Conservation (phyloP, 2,329 filamentous ascomycete species). For the Cercospora sesami region DNA sequence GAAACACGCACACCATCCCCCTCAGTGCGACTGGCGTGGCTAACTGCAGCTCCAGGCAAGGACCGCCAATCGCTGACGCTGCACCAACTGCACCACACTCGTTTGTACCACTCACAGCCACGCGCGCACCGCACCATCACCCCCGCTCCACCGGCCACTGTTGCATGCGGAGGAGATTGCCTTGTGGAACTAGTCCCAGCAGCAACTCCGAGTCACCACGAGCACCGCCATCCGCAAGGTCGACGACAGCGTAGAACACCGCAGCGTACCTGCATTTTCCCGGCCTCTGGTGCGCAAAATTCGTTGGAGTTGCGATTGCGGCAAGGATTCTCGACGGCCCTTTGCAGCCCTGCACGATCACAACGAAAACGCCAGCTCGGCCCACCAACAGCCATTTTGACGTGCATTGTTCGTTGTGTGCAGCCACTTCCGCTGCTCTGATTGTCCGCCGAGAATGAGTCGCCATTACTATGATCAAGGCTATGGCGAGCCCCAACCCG, state of each 20-base stretch:
- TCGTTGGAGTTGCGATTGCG: neutral
- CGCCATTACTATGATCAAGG: constrained; percentile 22
- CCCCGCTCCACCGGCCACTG: constrained; percentile 2
- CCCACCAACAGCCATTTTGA: constrained; percentile 1
- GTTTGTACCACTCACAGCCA: constrained; percentile 16
- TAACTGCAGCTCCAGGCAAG: constrained; percentile 15
- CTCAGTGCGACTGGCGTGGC: neutral
- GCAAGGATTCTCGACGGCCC: constrained; percentile 10
- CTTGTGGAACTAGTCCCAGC: constrained; percentile 17
- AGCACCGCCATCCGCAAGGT: constrained; percentile 1
- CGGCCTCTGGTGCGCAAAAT: neutral
- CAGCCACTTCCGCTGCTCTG: constrained; percentile 2
- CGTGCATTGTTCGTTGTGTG: constrained; percentile 2
- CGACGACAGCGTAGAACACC: constrained; percentile 2
- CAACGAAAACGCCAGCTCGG: constrained; percentile 17
- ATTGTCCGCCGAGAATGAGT: constrained; percentile 20
- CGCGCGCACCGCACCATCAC: constrained; percentile 15
- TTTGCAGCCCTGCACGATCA: constrained; percentile 16
- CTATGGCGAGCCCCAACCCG: constrained; percentile 21
- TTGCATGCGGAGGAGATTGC: constrained; percentile 18
- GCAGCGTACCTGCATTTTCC: constrained; percentile 11
- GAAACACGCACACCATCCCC: neutral
- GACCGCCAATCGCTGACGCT: constrained; percentile 18
- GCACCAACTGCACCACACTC: constrained; percentile 19
- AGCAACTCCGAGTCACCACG: neutral